Evolutionary conservation across 768 basidiomycete genomes (phyloP).

Genomic region (Pholiota molesta): DNA sequence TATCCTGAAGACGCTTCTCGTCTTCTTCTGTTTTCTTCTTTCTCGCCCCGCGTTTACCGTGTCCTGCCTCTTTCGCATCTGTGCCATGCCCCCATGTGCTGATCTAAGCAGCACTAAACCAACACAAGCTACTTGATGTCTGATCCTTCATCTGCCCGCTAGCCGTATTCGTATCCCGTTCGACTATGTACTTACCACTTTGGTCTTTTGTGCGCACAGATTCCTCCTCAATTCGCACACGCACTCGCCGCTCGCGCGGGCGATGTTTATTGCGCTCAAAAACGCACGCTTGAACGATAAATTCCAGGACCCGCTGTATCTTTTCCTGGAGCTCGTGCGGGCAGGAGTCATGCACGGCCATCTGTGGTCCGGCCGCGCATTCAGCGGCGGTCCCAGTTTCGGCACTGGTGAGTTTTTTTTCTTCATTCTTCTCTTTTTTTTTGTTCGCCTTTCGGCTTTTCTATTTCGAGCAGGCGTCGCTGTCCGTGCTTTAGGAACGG

Average conservation of each 20-base stretch:
- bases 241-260: slow-evolving; percentile 88
- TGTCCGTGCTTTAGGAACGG: not conserved
- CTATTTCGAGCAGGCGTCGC: not conserved
- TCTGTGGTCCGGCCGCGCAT: slow-evolving; percentile 83
- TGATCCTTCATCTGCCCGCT: not conserved
- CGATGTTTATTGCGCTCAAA: slow-evolving; percentile 84
- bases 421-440: slow-evolving; percentile 1
- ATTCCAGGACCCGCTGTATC: slow-evolving; percentile 95
- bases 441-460: slow-evolving; percentile 7
- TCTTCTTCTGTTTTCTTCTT: not conserved
- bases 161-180: slow-evolving; percentile 5
- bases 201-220: slow-evolving; percentile 40
- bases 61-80: not conserved
- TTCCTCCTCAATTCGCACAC: slow-evolving; percentile 89
- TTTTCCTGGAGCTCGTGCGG: slow-evolving; percentile 93
- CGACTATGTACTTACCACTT: not conserved
- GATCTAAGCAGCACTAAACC: not conserved
- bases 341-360: slow-evolving; percentile 98
- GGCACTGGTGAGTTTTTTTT: slow-evolving; percentile 67
- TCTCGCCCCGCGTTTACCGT: slow-evolving; percentile 1
- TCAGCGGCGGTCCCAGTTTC: slow-evolving; percentile 95
- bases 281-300: slow-evolving; percentile 90
- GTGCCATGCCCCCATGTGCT: not conserved
- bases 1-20: not conserved
- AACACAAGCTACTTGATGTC: not conserved